Percentiles rank a stretch among this genome's conserved stretches.
These are phyloP conservation scores for Austropuccinia psidii DNA, from an alignment of 1,284 basidiomycete species.

Conservation along the genomic window DNA sequence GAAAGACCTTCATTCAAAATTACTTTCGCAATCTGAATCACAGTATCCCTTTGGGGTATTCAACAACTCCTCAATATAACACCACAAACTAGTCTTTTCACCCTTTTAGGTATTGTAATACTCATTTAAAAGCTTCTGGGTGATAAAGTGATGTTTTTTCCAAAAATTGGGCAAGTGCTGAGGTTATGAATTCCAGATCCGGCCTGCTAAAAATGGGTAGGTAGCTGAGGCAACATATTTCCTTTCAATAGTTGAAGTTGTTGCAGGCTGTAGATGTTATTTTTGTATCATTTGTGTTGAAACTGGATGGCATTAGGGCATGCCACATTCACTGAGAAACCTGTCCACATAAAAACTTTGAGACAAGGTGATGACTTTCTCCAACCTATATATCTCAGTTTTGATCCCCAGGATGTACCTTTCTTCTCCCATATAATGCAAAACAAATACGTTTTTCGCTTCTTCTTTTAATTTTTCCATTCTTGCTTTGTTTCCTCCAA, in stretches of 20 bases:
- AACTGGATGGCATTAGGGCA: background rate
- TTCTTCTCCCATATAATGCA: background rate
- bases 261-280: too few species aligned
- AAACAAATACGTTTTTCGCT: background rate
- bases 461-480: background rate
- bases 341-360: background rate
- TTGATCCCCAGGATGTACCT: background rate
- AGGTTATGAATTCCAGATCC: background rate
- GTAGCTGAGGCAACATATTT: background rate
- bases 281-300: background rate
- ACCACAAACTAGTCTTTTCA: too few species aligned
- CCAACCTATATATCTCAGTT: background rate
- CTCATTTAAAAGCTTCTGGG: background rate
- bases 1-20: too few species aligned
- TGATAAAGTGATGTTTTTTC: background rate
- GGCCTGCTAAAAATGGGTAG: background rate
- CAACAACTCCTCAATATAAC: too few species aligned
- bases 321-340: background rate
- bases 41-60: too few species aligned
- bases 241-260: background rate
- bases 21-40: too few species aligned
- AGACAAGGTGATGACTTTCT: background rate
- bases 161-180: background rate
- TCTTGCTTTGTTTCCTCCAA: background rate
- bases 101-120: background rate